phyloP scores from a whole-genome alignment of 352 stramenopile genomes.

The Phytopythium mirpurense region DNA sequence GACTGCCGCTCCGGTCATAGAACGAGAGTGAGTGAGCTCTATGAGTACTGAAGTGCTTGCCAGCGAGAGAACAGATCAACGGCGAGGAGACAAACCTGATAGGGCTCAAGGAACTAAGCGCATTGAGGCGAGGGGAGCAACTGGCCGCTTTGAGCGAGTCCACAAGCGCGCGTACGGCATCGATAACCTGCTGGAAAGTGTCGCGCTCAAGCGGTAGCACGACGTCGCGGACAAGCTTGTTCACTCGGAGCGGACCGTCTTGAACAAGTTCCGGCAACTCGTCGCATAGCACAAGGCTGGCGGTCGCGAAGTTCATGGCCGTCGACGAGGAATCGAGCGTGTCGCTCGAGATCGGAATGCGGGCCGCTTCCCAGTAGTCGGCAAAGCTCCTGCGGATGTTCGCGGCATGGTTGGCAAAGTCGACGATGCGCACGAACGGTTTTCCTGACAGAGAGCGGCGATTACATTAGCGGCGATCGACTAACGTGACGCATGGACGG shows the following conservation, averaged over 20 bases:
- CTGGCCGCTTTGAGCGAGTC: slow-evolving; percentile 24
- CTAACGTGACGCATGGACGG: neutral
- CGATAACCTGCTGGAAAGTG: slow-evolving; percentile 48
- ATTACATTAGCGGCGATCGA: neutral
- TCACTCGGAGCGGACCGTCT: slow-evolving; percentile 12
- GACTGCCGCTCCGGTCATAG: slow-evolving; percentile 4
- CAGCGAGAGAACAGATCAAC: too few relatives aligned
- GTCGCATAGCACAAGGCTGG: slow-evolving; percentile 36
- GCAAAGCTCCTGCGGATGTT: slow-evolving; percentile 54
- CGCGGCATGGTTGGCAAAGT: slow-evolving; percentile 72
- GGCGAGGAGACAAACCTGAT: slow-evolving; percentile 25
- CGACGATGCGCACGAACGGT: slow-evolving; percentile 38
- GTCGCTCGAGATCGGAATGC: slow-evolving; percentile 11
- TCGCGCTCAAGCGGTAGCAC: slow-evolving; percentile 44
- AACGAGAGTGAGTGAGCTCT: neutral
- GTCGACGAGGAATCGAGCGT: slow-evolving; percentile 24
- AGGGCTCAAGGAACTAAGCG: slow-evolving; percentile 13
- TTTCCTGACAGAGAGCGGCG: slow-evolving; percentile 21
- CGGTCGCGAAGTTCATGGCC: slow-evolving; percentile 27
- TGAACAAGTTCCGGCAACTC: slow-evolving; percentile 26
- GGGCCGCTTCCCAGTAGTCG: slow-evolving; percentile 43
- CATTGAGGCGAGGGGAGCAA: slow-evolving; percentile 6
- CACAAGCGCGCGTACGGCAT: slow-evolving; percentile 28
- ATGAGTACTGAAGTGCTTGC: too few relatives aligned
- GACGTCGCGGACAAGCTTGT: slow-evolving; percentile 20